A percentile compares a stretch with the other conserved stretches of the same genome.
phyloP scores from a whole-genome alignment of 2,329 filamentous ascomycete genomes.

The Fusarium sacchari region DNA sequence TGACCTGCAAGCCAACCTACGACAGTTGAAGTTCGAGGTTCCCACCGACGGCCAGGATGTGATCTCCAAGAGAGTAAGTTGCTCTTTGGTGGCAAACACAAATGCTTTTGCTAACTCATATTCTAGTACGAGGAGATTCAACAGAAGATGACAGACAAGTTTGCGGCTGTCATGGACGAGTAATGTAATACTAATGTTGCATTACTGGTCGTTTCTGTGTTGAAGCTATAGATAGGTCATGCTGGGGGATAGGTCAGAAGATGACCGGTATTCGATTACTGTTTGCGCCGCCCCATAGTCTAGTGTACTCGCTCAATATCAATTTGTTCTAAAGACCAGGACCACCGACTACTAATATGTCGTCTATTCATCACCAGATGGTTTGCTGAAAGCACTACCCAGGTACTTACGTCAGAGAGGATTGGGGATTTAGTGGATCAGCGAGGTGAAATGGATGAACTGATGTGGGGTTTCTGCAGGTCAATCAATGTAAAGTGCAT shows the following conservation, averaged over 20 bases:
- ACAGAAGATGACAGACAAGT: slow-evolving; percentile 95
- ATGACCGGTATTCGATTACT: slow-evolving; percentile 41
- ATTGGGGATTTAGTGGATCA: slow-evolving; percentile 16
- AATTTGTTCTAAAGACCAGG: slow-evolving; percentile 33
- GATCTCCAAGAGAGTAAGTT: slow-evolving; percentile 82
- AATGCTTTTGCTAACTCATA: slow-evolving; percentile 51
- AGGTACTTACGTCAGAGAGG: not conserved
- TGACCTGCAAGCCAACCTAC: slow-evolving; percentile 85
- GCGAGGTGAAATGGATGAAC: slow-evolving; percentile 5
- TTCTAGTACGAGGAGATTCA: slow-evolving; percentile 88
- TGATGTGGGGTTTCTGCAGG: slow-evolving; percentile 34
- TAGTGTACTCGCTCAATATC: slow-evolving; percentile 45
- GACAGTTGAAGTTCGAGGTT: slow-evolving; percentile 97
- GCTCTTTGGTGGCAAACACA: not conserved
- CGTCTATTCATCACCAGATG: not conserved
- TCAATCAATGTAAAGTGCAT: slow-evolving; percentile 8
- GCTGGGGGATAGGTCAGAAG: slow-evolving; percentile 35
- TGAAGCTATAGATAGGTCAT: slow-evolving; percentile 44
- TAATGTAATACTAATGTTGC: slow-evolving; percentile 58
- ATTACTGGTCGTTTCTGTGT: slow-evolving; percentile 39
- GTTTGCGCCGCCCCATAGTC: slow-evolving; percentile 42
- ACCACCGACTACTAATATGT: not conserved
- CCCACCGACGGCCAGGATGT: slow-evolving; percentile 84
- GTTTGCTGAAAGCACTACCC: not conserved
- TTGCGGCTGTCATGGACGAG: slow-evolving; percentile 95